A percentile compares a stretch with the other conserved stretches of the same genome.
Evolutionary conservation across 2,329 filamentous ascomycete species (phyloP).

Genomic region (Exophiala dermatitidis): DNA sequence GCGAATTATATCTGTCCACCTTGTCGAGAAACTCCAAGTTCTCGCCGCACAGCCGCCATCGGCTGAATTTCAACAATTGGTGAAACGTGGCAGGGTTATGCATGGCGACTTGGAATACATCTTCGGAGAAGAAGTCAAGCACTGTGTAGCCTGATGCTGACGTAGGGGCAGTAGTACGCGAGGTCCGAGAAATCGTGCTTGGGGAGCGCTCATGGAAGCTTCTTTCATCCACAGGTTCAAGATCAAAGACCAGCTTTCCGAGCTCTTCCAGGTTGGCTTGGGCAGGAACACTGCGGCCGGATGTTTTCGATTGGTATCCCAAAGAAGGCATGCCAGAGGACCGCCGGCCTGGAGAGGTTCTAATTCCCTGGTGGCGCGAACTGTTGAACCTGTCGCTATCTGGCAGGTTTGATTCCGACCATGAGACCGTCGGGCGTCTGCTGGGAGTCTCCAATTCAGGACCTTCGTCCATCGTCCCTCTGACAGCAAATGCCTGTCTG

Average conservation of each 20-base stretch:
- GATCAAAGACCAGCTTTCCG: slow-evolving; percentile 17
- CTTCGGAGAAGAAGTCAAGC: slow-evolving; percentile 44
- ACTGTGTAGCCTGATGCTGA: slow-evolving; percentile 8
- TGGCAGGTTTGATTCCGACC: neutral
- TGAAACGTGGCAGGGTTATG: slow-evolving; percentile 43
- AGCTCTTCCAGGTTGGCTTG: slow-evolving; percentile 9
- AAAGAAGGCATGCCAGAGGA: neutral
- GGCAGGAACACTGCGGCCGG: neutral
- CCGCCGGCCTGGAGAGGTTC: neutral
- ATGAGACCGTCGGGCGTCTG: neutral
- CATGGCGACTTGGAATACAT: slow-evolving; percentile 47
- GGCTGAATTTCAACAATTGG: slow-evolving; percentile 47
- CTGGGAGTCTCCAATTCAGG: neutral
- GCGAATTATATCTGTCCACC: slow-evolving; percentile 43
- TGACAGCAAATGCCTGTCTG: neutral
- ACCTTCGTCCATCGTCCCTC: neutral
- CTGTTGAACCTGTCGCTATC: neutral
- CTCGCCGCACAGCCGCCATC: slow-evolving; percentile 41
- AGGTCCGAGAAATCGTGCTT: slow-evolving; percentile 12
- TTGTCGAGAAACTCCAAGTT: slow-evolving; percentile 49
- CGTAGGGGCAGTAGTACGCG: slow-evolving; percentile 9
- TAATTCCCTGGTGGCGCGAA: neutral
- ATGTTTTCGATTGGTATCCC: neutral
- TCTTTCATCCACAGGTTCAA: slow-evolving; percentile 11
- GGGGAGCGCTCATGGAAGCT: slow-evolving; percentile 11